These are phyloP conservation scores for Talaromyces ruber DNA, from an alignment of 495 filamentous ascomycete species.

Conservation along the genomic window DNA sequence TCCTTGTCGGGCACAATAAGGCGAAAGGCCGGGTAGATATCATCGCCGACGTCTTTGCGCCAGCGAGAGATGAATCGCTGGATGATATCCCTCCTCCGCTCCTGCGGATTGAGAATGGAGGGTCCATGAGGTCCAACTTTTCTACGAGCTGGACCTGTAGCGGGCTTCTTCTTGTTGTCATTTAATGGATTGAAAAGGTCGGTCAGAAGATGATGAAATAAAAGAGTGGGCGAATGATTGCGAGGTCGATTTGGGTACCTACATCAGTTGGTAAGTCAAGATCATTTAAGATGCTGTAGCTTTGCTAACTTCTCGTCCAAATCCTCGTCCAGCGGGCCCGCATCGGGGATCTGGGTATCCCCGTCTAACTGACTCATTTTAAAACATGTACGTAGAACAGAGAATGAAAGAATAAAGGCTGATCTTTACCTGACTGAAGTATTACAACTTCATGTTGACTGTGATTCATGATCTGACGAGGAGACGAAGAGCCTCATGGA, in stretches of 20 bases:
- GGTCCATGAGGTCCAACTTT: constrained; percentile 51
- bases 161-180: constrained; percentile 70
- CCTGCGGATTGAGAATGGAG: constrained; percentile 61
- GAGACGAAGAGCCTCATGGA: not conserved
- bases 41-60: constrained; percentile 78
- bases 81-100: constrained; percentile 77
- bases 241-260: constrained; percentile 79
- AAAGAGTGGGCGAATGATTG: constrained; percentile 69
- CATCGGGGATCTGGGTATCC: constrained; percentile 14
- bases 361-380: constrained; percentile 42
- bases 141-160: constrained; percentile 33
- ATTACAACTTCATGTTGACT: not conserved
- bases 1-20: constrained; percentile 93
- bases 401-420: not conserved
- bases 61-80: constrained; percentile 83
- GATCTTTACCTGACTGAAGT: not conserved
- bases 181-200: constrained; percentile 81
- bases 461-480: not conserved
- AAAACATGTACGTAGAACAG: not conserved
- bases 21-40: constrained; percentile 89
- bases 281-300: not conserved
- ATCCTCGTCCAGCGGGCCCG: constrained; percentile 39
- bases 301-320: constrained; percentile 56
- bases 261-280: not conserved
- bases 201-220: constrained; percentile 73